Percentiles rank a stretch among this genome's conserved stretches.
Evolutionary conservation across 345 rosid species (phyloP).

Genomic region (Eucalyptus leucophloia): DNA sequence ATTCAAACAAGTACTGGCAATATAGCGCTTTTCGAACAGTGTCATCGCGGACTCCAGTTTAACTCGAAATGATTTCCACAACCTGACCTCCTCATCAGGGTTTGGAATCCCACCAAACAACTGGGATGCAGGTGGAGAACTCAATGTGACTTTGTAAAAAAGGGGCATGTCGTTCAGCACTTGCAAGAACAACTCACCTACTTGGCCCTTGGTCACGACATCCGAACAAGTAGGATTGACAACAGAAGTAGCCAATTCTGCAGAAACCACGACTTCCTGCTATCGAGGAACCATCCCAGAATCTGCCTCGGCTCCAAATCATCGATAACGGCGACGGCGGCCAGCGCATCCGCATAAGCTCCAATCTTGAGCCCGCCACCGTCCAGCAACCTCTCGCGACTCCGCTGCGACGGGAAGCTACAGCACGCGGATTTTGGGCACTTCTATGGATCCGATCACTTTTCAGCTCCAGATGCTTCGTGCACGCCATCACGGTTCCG

Average conservation of each 20-base stretch:
- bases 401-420: conserved; percentile 78
- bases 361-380: conserved; percentile 33
- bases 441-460: conserved; percentile 83
- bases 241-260: conserved; percentile 43
- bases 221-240: conserved; percentile 14
- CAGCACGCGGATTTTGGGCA: conserved; percentile 81
- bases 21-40: conserved; percentile 31
- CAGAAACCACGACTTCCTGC: conserved; percentile 66
- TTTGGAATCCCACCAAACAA: conserved; percentile 89
- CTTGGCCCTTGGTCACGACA: conserved; percentile 44
- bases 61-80: conserved; percentile 85
- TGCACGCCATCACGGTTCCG: conserved; percentile 81
- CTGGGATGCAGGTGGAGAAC: conserved; percentile 84
- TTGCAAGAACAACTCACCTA: conserved; percentile 81
- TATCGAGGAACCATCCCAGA: conserved; percentile 59
- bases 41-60: conserved; percentile 46
- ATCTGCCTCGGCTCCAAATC: conserved; percentile 68
- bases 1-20: conserved; percentile 49
- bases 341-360: conserved; percentile 68
- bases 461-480: conserved; percentile 61
- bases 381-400: conserved; percentile 77
- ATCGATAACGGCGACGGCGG: conserved; percentile 49
- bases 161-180: conserved; percentile 84
- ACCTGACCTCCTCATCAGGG: conserved; percentile 79
- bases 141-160: conserved; percentile 71